These are phyloP conservation scores for Amanita inopinata DNA, from an alignment of 768 basidiomycete genomes.

Conservation along the genomic window DNA sequence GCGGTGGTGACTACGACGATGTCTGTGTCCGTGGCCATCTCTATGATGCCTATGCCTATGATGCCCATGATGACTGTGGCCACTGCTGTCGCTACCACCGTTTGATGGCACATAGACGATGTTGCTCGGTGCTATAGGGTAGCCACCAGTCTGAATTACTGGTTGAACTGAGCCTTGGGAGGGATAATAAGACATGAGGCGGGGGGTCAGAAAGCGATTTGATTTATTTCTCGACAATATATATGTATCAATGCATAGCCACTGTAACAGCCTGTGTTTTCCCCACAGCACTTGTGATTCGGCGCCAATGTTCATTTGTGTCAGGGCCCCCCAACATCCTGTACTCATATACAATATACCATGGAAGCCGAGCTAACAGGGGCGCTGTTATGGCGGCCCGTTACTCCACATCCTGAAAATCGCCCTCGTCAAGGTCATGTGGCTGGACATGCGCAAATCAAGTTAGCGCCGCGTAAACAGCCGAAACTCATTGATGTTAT, in stretches of 20 bases:
- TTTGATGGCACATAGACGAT: constrained; percentile 8
- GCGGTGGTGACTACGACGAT: constrained; percentile 18
- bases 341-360: too few species aligned
- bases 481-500: constrained; percentile 13
- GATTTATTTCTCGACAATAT: too few species aligned
- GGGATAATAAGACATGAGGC: constrained; percentile 29
- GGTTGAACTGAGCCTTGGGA: constrained; percentile 26
- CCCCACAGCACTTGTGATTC: too few species aligned
- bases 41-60: neutral
- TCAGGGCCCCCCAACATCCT: too few species aligned
- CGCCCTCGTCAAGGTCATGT: constrained; percentile 87
- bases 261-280: too few species aligned
- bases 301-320: too few species aligned
- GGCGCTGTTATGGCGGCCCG: too few species aligned
- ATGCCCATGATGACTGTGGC: neutral
- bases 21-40: constrained; percentile 15
- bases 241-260: neutral
- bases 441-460: constrained; percentile 46
- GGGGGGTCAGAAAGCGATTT: neutral
- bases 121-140: constrained; percentile 17
- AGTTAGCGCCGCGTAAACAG: constrained; percentile 1
- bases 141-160: constrained; percentile 25
- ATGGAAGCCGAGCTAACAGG: too few species aligned
- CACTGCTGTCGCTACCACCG: neutral
- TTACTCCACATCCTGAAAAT: constrained; percentile 71